Evolutionary conservation across 352 stramenopile genomes (phyloP), one percentile per base, ranked within the genome.

Genomic region (Phytopythium helicoides): DNA sequence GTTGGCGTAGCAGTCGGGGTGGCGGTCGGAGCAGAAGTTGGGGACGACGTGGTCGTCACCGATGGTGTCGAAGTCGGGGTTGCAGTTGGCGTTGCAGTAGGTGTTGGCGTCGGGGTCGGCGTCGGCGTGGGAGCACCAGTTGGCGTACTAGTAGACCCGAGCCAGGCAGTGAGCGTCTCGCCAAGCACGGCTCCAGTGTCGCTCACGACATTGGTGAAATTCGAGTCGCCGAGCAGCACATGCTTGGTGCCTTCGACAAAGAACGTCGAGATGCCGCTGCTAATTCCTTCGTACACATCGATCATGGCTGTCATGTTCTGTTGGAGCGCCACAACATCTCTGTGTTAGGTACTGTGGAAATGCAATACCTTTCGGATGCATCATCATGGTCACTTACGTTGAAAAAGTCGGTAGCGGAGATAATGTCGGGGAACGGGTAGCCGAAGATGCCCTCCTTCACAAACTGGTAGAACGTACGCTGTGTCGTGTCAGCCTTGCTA

Each of bases 401-500:
- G 58, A 65, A 82, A 45, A 82, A 82, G 44, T 74, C 48, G 1
- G 56, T 54, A 14, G 44, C 47, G 21, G 60, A 64, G 33, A 81
- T 56, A 35, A 71, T 38, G 10, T 64, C 61, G 9, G 52, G 51
- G 59, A 85, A 85, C 25, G 68, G 71, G 40, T 68, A 85, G 1
- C 57, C 54, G 9, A 67, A 41, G n/a, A 85, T 66, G 9, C 71
- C 71, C 15, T 76, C 38, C 1, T 54, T 41, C 18, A 76, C 52
- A n/a, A 80, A 34, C 49, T 77, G 60, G 59, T 78, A 80, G 58
- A 76, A 81, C 16, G 61, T 60, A 36, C 73, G 73, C 56, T 82
- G 74, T 0, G 66, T 78, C 23, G 48, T 50, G 60, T 85, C 74
- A 12, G 41, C 68, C 42, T 56, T 81, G 41, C 71, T 80, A 50